Percentiles rank a stretch among this genome's conserved stretches.
These are phyloP conservation scores for Melampsora abietis-canadensis DNA, from an alignment of 1,284 basidiomycete genomes.

Conservation along the genomic window DNA sequence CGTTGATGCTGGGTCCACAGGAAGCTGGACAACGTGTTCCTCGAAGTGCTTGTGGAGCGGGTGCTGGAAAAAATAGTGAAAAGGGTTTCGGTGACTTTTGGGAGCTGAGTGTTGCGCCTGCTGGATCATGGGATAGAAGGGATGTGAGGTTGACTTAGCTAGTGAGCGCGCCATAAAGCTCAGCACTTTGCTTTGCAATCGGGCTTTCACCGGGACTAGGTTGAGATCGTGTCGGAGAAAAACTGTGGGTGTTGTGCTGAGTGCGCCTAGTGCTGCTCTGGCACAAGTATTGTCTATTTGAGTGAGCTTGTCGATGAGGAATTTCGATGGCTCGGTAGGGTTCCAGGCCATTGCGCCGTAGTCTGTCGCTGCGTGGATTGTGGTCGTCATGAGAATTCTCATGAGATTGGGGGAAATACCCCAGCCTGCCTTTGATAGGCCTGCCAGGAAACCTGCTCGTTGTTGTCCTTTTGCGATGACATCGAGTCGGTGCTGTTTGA, in stretches of 20 bases:
- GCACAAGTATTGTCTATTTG: no score
- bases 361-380: not conserved
- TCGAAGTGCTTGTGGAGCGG: not conserved
- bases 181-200: not conserved
- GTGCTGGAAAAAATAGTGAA: not conserved
- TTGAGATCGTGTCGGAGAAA: not conserved
- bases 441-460: not conserved
- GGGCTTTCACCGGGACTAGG: not conserved
- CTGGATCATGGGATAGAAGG: not conserved
- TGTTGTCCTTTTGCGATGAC: conserved; percentile 1
- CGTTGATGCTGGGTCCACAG: not conserved
- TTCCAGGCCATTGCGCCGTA: not conserved
- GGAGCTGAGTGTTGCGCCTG: not conserved
- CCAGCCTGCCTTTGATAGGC: not conserved
- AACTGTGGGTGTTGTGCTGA: not conserved
- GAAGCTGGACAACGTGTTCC: not conserved
- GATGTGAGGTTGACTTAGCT: not conserved
- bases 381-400: not conserved
- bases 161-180: not conserved
- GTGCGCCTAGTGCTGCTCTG: no score
- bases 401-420: not conserved
- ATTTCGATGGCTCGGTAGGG: not conserved
- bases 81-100: not conserved
- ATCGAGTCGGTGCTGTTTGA: conserved; percentile 7
- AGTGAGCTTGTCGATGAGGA: not conserved